Evolutionary conservation across 2,329 filamentous ascomycete genomes (phyloP).

Genomic region (Phymatotrichopsis omnivora): DNA sequence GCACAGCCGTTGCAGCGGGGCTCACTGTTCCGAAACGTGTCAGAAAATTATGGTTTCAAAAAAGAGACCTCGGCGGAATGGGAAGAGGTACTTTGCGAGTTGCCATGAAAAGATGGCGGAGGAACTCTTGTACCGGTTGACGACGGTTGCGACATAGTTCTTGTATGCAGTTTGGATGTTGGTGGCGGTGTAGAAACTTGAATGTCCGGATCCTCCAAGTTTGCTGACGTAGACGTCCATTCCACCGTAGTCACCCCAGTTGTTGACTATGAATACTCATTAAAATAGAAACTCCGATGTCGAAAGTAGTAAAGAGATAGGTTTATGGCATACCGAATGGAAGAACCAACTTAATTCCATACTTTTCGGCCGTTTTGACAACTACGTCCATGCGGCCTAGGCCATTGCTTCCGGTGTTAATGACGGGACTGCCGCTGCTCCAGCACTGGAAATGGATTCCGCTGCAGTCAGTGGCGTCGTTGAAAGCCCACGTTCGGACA

Average conservation of each 20-base stretch:
- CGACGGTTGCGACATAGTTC: constrained; percentile 49
- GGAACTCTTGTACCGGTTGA: constrained; percentile 50
- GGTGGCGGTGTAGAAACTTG: constrained; percentile 48
- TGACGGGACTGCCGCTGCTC: constrained; percentile 43
- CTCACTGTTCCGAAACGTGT: constrained; percentile 42
- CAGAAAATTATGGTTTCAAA: not conserved
- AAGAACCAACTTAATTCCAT: constrained; percentile 50
- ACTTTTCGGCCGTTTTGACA: constrained; percentile 48
- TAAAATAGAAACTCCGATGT: not conserved
- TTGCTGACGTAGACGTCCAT: constrained; percentile 46
- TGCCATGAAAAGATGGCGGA: constrained; percentile 58
- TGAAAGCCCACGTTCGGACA: constrained; percentile 46
- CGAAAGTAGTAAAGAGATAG: not conserved
- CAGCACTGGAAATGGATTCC: constrained; percentile 48
- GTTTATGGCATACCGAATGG: constrained; percentile 19
- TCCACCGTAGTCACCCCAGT: constrained; percentile 58
- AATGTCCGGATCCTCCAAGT: constrained; percentile 43
- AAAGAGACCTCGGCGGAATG: not conserved
- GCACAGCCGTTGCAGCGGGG: constrained; percentile 52
- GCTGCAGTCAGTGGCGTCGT: constrained; percentile 39
- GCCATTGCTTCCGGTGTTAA: constrained; percentile 54
- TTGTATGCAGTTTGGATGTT: constrained; percentile 50
- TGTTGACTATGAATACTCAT: constrained; percentile 52
- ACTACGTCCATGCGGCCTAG: constrained; percentile 55
- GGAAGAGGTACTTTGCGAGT: constrained; percentile 43